Conservation (phyloP, 768 basidiomycete genomes). For the Mycena haematopus region DNA sequence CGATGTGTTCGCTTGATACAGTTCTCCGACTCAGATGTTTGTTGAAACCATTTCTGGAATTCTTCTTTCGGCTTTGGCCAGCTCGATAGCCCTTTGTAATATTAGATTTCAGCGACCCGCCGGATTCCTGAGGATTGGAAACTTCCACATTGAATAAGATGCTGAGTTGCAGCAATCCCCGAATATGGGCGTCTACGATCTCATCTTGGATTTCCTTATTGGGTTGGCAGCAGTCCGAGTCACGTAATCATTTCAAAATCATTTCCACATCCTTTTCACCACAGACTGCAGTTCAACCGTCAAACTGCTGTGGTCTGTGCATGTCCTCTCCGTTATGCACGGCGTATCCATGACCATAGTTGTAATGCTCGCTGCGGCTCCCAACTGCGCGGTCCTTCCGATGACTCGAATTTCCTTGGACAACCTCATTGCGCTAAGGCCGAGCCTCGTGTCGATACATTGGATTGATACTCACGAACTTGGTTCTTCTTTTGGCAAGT, state of each 20-base stretch:
- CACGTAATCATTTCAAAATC: background rate
- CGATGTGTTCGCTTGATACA: no score
- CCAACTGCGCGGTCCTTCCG: constrained; percentile 18
- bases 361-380: background rate
- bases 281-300: background rate
- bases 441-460: constrained; percentile 23
- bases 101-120: no score
- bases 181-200: background rate
- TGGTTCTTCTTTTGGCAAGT: background rate
- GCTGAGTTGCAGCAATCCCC: background rate
- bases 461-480: constrained; percentile 17
- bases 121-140: no score
- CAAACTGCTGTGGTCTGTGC: background rate
- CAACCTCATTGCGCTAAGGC: constrained; percentile 7
- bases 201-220: constrained; percentile 8
- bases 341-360: background rate
- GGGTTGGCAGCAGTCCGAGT: background rate
- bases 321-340: background rate
- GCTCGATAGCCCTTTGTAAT: no score
- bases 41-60: no score
- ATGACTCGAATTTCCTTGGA: constrained; percentile 22
- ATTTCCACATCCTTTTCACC: background rate
- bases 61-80: no score
- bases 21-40: no score
- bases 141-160: background rate